A percentile compares a stretch with the other conserved stretches of the same genome.
Evolutionary conservation across 176 grass and related monocot species (phyloP).

Genomic region (Hyparrhenia diplandra): DNA sequence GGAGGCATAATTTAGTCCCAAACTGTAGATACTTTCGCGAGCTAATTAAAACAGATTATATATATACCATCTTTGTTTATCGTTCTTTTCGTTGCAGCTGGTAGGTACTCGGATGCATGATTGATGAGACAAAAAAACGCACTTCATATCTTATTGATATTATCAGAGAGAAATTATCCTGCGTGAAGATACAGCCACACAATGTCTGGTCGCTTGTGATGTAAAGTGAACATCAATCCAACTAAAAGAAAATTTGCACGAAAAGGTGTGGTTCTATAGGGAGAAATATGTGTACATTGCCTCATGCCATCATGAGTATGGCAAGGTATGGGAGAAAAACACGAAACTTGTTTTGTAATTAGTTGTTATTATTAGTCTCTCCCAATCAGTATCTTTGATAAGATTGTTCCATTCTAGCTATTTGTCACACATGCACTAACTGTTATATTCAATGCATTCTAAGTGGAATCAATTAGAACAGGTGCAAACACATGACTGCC

Average conservation of each 20-base stretch:
- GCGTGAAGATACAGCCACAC: not conserved
- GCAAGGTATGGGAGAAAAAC: not conserved
- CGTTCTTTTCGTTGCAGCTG: not conserved
- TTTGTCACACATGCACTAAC: not conserved
- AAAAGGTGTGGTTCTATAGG: not conserved
- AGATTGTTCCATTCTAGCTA: constrained; percentile 17
- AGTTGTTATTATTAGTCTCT: not conserved
- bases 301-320: not conserved
- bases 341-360: not conserved
- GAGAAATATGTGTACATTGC: not conserved
- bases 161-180: not conserved
- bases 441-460: no score
- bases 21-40: not conserved
- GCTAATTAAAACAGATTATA: no score
- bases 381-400: constrained; percentile 17
- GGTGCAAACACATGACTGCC: not conserved
- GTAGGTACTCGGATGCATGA: not conserved
- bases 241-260: not conserved
- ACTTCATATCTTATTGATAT: not conserved
- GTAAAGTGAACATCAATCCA: not conserved
- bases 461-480: not conserved
- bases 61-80: not conserved
- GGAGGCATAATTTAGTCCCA: not conserved
- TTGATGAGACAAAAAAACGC: not conserved
- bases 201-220: not conserved